Evolutionary conservation across 2,329 filamentous ascomycete genomes (phyloP).

Genomic region (Aspergillus intermedius): DNA sequence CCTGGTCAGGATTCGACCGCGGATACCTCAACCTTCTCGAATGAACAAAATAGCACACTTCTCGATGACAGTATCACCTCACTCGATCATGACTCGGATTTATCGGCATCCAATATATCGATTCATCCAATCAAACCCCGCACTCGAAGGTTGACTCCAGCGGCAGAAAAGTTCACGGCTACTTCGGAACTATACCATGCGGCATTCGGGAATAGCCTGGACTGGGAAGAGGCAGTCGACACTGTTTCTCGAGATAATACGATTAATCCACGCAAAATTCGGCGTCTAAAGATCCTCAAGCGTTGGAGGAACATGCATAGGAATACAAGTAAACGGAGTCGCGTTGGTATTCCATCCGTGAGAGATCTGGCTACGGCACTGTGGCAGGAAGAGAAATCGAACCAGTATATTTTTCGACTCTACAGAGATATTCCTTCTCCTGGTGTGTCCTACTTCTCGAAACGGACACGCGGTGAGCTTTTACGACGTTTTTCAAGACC

Average conservation of each 20-base stretch:
- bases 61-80: background rate
- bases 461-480: constrained; percentile 53
- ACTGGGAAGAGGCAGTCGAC: constrained; percentile 29
- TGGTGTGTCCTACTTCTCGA: constrained; percentile 46
- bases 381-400: constrained; percentile 37
- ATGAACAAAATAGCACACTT: background rate
- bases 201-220: constrained; percentile 14
- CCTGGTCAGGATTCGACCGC: background rate
- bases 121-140: background rate
- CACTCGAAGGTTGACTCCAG: constrained; percentile 8
- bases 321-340: constrained; percentile 9
- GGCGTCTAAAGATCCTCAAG: background rate
- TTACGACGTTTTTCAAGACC: constrained; percentile 61
- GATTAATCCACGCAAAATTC: constrained; percentile 15
- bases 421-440: constrained; percentile 51
- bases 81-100: background rate
- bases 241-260: constrained; percentile 25
- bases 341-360: constrained; percentile 30
- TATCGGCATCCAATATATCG: background rate
- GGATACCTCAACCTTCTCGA: background rate
- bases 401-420: constrained; percentile 45
- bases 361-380: constrained; percentile 38
- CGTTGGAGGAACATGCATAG: background rate
- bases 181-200: constrained; percentile 19
- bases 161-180: constrained; percentile 14